A percentile compares a stretch with the other conserved stretches of the same genome.
Conservation (phyloP, 257 asterid species). For the Solanum infundibuliforme region DNA sequence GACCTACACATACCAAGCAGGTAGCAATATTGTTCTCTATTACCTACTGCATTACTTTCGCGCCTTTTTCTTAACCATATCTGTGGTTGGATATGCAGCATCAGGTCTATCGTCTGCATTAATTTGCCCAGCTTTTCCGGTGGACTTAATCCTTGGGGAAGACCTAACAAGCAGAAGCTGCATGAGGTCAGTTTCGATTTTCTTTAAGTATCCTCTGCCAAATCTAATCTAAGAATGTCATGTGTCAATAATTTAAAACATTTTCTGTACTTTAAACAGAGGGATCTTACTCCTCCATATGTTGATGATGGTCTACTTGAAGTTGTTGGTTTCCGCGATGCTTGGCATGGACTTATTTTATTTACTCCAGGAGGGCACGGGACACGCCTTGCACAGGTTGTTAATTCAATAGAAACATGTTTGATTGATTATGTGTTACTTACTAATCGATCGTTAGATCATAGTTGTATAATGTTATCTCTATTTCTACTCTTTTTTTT, state of each 20-base stretch:
- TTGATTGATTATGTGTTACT: not conserved
- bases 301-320: constrained; percentile 77
- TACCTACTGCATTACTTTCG: not conserved
- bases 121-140: constrained; percentile 96
- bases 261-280: constrained; percentile 25
- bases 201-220: not conserved
- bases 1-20: constrained; percentile 56
- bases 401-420: not conserved
- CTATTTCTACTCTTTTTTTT: not conserved
- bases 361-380: constrained; percentile 81
- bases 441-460: not conserved
- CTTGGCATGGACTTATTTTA: constrained; percentile 81
- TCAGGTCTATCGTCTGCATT: constrained; percentile 79
- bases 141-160: constrained; percentile 97
- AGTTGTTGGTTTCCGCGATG: constrained; percentile 81
- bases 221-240: not conserved
- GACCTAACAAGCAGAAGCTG: constrained; percentile 36
- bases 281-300: constrained; percentile 60
- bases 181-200: constrained; percentile 36
- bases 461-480: not conserved
- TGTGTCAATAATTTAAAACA: not conserved
- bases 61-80: not conserved
- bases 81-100: constrained; percentile 29
- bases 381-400: constrained; percentile 86
- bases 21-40: constrained; percentile 15